Evolutionary conservation across 495 filamentous ascomycete species (phyloP), one percentile per base, ranked within the genome.

Genomic region (Platismatia glauca): DNA sequence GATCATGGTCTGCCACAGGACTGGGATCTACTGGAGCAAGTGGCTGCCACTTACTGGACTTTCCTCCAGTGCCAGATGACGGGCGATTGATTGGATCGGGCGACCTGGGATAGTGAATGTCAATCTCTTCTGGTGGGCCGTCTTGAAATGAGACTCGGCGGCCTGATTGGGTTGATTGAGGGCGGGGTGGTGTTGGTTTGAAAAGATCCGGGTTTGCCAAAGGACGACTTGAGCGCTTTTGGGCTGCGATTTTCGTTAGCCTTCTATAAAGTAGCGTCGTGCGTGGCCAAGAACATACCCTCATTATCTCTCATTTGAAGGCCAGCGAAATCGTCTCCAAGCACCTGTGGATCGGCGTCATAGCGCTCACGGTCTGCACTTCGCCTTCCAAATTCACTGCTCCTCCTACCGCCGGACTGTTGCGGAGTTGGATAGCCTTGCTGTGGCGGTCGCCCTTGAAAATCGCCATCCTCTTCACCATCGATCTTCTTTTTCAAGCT

Each of bases 11-110:
- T 13, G 83, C 84, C 52, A 93, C 86, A 38, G 95, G 94, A 58
- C 83, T 87, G 7, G 95, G 94, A 52, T 95, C 91, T 8, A 96
- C 84, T 1, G 87, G 83, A 37, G 90, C 88, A 58, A 98, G 76
- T 20, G 95, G 94, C 73, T 98, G 93, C 94, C 94, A 98, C 77
- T 98, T 98, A 79, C 89, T 95, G 18, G 82, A 76, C 75, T 89
- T 94, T 70, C 77, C 79, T 31, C 74, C 72, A 7, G 59, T 56
- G 55, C 73, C 74, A 2, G 74, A 66, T 31, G 74, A 71, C 44
- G 73, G 68, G 29, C 71, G 71, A 22, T 77, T 77, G 27, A 76
- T 78, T 27, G 78, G 68, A 61, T 76, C 74, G 48, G 84, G 78
- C 24, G 89, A 82, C 27, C 83, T 76, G 61, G 83, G 77, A 70